Base-by-base conservation (phyloP, 768 basidiomycete genomes). In the Auricularia auricula-judae region DNA sequence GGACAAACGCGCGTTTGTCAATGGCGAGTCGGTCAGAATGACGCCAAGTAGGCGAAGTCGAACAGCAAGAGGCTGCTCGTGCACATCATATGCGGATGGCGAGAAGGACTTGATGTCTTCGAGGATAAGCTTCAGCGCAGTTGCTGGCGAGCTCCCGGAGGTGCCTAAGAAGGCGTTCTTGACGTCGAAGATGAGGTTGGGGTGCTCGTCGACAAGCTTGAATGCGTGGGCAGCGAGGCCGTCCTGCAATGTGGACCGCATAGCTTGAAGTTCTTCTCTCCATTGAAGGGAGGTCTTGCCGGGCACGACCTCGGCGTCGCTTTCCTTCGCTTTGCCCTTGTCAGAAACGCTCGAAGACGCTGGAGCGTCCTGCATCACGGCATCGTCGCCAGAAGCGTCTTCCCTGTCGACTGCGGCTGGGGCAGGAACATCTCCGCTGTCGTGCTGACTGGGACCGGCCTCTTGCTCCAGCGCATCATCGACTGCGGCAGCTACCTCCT, bases 151-250 rank as follows among this genome's bases (percentile, higher is more conserved):
- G 69, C 86, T 76, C 59, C 79, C 82, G 63, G 78, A 78, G 11
- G 83, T 77, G 34, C 86, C 86, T 64, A 89, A 81, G 74, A 97
- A 94, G 23, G 91, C 89, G 33, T 81, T 81, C 68, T 89, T 86
- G 43, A 97, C 81, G 71, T 97, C 93, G 71, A 95, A 97, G 51
- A 97, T 85, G 63, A 98, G 82, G 7, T 88, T 86, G 3, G 89
- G 85, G 70, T 94, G 88, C 67, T 90, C 86, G 71, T 97, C 94
- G 58, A 96, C 86, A 36, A 99, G 81, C 11, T 79, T 75, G 64
- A 99, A 77, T 0, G 92, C 88, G 56, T 85, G 85, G 18, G 80
- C 78, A 58, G 88, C 83, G 66, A 98, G 79, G 23, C 78, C 78
- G 8, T 80, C 78, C 67, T 86, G 84, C 42, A 94, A 73, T 35